These are phyloP conservation scores for Sugiyamaella xylanicola DNA, from an alignment of 1,139 yeast species.

Conservation along the genomic window DNA sequence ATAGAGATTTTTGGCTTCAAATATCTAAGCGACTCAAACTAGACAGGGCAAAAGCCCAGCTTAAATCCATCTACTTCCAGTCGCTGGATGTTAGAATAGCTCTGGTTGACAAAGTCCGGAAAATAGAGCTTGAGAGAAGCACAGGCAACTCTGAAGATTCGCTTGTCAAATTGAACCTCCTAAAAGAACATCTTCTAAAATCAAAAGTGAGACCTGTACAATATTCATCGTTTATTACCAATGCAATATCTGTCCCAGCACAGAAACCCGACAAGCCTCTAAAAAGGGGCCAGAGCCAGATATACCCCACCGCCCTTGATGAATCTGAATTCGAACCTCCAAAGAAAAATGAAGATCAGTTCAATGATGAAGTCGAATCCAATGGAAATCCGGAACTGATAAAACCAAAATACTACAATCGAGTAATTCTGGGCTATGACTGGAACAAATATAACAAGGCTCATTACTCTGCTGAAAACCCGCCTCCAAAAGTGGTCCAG, in stretches of 20 bases:
- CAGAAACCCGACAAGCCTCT: neutral
- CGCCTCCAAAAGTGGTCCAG: slow-evolving; percentile 46
- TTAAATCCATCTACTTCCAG: slow-evolving; percentile 27
- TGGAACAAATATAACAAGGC: slow-evolving; percentile 45
- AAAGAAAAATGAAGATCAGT: slow-evolving; percentile 7
- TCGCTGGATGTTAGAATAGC: slow-evolving; percentile 28
- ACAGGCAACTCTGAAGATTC: neutral
- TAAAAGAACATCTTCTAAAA: slow-evolving; percentile 4
- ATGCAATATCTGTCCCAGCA: neutral
- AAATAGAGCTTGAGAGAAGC: neutral
- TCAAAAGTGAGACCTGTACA: slow-evolving; percentile 1
- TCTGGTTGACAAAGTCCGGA: slow-evolving; percentile 23
- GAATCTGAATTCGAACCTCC: slow-evolving; percentile 3
- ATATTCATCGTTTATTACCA: neutral
- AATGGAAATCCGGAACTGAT: slow-evolving; percentile 13
- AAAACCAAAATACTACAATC: slow-evolving; percentile 41
- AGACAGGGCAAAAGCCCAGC: slow-evolving; percentile 32
- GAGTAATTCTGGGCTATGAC: slow-evolving; percentile 43
- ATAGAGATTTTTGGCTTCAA: slow-evolving; percentile 42
- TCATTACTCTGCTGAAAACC: slow-evolving; percentile 42
- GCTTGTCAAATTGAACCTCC: neutral
- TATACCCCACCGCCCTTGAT: neutral
- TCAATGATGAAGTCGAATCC: slow-evolving; percentile 12
- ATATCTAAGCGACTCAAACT: slow-evolving; percentile 33
- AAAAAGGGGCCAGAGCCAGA: neutral